Evolutionary conservation across 2,329 filamentous ascomycete species (phyloP), one percentile per base, ranked within the genome.

Genomic region (Penicillium brevicompactum): DNA sequence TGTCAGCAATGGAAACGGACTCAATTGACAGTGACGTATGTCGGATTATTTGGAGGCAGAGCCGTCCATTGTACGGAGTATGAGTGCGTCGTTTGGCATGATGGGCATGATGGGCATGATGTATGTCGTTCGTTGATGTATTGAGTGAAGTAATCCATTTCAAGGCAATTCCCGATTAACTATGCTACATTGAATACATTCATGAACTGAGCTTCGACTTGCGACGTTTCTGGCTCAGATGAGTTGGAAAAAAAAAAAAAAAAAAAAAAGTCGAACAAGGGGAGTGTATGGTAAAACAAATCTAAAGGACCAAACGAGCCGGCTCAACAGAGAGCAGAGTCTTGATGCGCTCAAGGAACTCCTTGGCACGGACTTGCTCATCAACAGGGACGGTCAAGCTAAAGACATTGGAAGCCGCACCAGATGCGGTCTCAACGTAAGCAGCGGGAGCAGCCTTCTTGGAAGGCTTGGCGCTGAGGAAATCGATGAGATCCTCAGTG

Each of bases 341-440:
- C 85, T 96, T 97, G 69, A 97, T 84, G 65, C 91, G 85, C 76
- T 93, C 88, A 61, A 99, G 75, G 78, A 97, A 99, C 10, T 87
- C 81, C 68, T 84, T 82, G 13, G 91, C 94, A 66, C 92, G 83
- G 78, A 87, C 85, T 82, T 92, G 89, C 73, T 99, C 94, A 8
- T 84, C 85, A 75, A 84, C 86, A 38, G 88, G 86, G 18, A 96
- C 92, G 27, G 81, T 87, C 49, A 99, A 78, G 66, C 86, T 93
- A 71, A 97, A 96, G 0, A 92, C 78, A 71, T 96, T 95, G 51
- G 84, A 77, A 13, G 87, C 84, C 3, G 78, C 70, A 31, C 59
- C 66, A 4, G 62, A 80, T 11, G 84, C 67, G 5, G 80, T 79
- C 38, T 66, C 55, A 3, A 60, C 58, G 58, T 58, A 4, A 57